Base-by-base conservation (phyloP, 345 rosid species). In the Fremontodendron californicum region DNA sequence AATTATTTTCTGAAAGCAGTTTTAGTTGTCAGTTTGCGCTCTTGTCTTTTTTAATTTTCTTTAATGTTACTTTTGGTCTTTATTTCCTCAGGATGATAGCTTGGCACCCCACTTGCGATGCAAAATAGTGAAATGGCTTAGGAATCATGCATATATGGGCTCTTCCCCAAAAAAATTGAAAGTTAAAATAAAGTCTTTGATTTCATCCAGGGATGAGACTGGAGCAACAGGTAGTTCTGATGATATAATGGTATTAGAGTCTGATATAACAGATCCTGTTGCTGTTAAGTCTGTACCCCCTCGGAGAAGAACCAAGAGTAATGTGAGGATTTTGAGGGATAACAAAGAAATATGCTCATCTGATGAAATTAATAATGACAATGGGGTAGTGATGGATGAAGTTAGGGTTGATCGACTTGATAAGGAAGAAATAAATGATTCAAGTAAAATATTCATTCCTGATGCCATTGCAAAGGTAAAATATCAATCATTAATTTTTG, bases 51-150 rank as follows among this genome's bases (percentile, higher is more conserved):
- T 16, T 75, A 73, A 64, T 48, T 77, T 78, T 49, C 51, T 77
- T 73, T 74, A 49, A 65, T 67, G 51, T 81, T 58, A 81, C 66
- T 75, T 80, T 13, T 69, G 75, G 76, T 31, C 63, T 45, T 57
- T 81, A 46, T 71, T 49, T 45, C 37, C 75, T 78, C 83, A 96
- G 99, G 97, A 86, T 54, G 90, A 88, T 80, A 84, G 73, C 83
- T 73, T 91, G 82, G 78, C 78, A 16, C 89, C 94, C 75, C 97
- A 91, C 65, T 51, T 87, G 86, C 85, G 46, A 72, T 79, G 86
- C 85, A 90, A 94, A 85, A 66, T 96, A 78, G 78, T 87, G 64
- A 87, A 82, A 77, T 96, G 99, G 99, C 86, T 96, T 80, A 84
- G 79, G 52, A 87, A 85, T 83, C 89, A 96, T 91, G 90, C 93